Evolutionary conservation across 306 rosid species (phyloP).

Genomic region (Acacia confusa): DNA sequence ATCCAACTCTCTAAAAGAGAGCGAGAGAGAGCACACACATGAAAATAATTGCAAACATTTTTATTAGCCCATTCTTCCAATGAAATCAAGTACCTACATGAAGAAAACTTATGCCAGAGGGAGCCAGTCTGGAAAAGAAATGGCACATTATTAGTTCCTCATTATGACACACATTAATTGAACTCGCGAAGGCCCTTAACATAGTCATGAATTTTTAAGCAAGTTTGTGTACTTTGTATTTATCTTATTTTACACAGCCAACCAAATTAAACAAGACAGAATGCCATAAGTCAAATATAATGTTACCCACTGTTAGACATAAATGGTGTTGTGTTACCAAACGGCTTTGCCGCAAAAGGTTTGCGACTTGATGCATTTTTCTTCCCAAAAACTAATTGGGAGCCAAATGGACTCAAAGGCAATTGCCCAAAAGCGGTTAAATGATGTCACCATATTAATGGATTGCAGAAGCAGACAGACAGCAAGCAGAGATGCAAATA

Average conservation of each 20-base stretch:
- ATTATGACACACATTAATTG: background rate
- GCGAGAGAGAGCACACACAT: background rate
- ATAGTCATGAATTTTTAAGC: background rate
- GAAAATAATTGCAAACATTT: too few species aligned
- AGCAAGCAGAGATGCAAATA: constrained; percentile 21
- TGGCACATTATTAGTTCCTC: background rate
- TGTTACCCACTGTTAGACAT: constrained; percentile 44
- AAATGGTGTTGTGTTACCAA: constrained; percentile 74
- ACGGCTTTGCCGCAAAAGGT: constrained; percentile 87
- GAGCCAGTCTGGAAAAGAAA: background rate
- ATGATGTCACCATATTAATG: constrained; percentile 18
- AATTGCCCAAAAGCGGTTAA: constrained; percentile 87
- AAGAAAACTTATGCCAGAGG: background rate
- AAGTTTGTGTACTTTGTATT: background rate
- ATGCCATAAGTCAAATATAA: background rate
- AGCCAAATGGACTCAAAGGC: constrained; percentile 72
- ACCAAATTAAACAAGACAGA: background rate
- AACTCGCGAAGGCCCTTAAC: background rate
- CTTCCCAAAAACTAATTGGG: constrained; percentile 80
- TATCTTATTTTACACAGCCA: background rate
- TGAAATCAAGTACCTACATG: background rate
- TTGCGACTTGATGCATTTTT: constrained; percentile 56
- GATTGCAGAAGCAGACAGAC: background rate
- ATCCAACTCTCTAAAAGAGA: background rate
- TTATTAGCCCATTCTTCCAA: background rate